Base-by-base conservation (phyloP, 2,329 filamentous ascomycete genomes). In the Mariannaea sp. region DNA sequence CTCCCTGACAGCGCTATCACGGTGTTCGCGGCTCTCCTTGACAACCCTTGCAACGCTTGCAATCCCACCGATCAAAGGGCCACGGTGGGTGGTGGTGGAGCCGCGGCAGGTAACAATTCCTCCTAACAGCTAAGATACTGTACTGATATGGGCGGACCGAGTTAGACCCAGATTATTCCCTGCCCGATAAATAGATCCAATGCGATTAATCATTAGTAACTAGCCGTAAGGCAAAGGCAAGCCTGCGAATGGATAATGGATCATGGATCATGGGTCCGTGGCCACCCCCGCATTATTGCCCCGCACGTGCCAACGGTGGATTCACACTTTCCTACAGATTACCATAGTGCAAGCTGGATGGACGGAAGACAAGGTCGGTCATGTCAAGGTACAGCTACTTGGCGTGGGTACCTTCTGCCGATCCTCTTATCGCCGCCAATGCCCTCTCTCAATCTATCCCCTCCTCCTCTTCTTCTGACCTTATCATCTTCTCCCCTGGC, bases 231-330 rank as follows among this genome's bases (percentile, higher is more conserved):
- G n/a, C n/a, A n/a, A n/a, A n/a, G n/a, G n/a, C n/a, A n/a, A n/a
- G n/a, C n/a, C n/a, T n/a, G n/a, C n/a, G n/a, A n/a, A n/a, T n/a
- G n/a, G 50, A 54, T 54, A 54, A 54, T 33, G 40, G 39, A 27
- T 40, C 44, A 33, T 39, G 39, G 22, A 12, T 24, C 32, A 14
- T 16, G 27, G 17, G 16, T 10, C 42, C 36, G 49, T 41, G 44
- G 43, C 27, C 24, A 43, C 50, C 49, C 50, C 50, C 50, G 50
- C 50, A 53, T 49, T 54, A n/a, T 33, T 53, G 19, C 40, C 20
- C 46, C 29, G 50, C 51, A 54, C 51, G 51, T 54, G 51, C 51
- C 51, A 54, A 22, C 32, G 29, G 29, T 30, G 29, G 22, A 24
- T 24, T 24, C n/a, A n/a, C n/a, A n/a, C n/a, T n/a, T n/a, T n/a